Conservation (phyloP, 73 alveolate species). For the Breviolum minutum region DNA sequence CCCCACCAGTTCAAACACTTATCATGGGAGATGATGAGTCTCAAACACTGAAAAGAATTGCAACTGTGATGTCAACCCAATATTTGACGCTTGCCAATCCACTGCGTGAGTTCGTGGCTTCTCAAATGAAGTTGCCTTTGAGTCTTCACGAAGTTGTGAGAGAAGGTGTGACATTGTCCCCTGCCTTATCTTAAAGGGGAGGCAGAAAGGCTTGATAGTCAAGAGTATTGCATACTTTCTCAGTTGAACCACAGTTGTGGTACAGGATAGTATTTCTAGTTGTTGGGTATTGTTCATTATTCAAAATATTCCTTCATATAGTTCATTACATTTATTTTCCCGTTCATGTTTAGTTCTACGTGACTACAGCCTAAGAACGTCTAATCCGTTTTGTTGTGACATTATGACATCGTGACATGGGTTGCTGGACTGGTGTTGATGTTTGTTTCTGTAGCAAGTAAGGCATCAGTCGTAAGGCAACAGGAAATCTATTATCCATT, state of each 20-base stretch:
- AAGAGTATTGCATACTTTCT: not conserved
- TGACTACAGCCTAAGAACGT: no score
- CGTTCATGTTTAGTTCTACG: no score
- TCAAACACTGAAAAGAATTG: not conserved
- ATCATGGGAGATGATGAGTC: constrained; percentile 13
- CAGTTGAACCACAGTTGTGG: not conserved
- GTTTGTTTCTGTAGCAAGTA: no score
- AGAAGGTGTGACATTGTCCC: not conserved
- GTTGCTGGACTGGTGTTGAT: no score
- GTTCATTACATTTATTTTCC: no score
- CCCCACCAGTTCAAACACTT: not conserved
- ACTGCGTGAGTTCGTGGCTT: not conserved
- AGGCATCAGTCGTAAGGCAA: no score
- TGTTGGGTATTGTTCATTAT: not conserved
- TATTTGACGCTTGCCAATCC: not conserved
- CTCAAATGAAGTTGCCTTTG: not conserved
- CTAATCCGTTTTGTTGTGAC: no score
- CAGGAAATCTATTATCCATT: no score
- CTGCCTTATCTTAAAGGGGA: not conserved
- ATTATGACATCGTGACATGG: no score
- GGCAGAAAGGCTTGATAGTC: not conserved
- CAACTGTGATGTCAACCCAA: constrained; percentile 21
- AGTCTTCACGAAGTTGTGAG: constrained; percentile 1
- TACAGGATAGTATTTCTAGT: not conserved
- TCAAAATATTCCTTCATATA: not conserved